Evolutionary conservation across 192 early-diverging fungal species (phyloP).

Genomic region (Backusella liffmaniae): DNA sequence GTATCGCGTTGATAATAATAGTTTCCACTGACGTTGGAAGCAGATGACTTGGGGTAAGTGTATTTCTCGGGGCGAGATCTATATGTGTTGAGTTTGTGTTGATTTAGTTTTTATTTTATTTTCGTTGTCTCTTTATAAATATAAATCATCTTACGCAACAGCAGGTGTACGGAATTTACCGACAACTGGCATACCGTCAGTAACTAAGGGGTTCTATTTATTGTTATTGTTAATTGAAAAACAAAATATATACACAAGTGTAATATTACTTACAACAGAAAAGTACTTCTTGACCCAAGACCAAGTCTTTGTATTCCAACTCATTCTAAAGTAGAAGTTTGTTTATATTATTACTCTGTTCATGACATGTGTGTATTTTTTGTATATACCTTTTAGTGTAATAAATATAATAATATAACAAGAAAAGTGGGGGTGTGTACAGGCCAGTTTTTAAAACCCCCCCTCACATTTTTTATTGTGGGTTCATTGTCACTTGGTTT

Average conservation of each 20-base stretch:
- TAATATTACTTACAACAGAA: slow-evolving; percentile 38
- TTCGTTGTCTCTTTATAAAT: too few species aligned
- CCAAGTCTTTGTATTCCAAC: slow-evolving; percentile 41
- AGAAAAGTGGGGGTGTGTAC: not conserved
- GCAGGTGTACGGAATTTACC: slow-evolving; percentile 70
- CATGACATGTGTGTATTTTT: not conserved
- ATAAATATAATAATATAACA: slow-evolving; percentile 7
- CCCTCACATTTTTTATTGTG: not conserved
- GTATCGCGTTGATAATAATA: slow-evolving; percentile 90
- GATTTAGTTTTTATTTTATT: not conserved
- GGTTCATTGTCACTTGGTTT: not conserved
- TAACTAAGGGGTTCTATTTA: slow-evolving; percentile 57
- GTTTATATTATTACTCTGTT: not conserved
- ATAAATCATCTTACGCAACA: slow-evolving; percentile 45
- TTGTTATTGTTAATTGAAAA: not conserved
- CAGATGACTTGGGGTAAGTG: slow-evolving; percentile 50
- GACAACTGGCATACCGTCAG: slow-evolving; percentile 64
- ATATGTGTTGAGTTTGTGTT: not conserved
- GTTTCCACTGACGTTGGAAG: slow-evolving; percentile 76
- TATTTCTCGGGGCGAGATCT: slow-evolving; percentile 54
- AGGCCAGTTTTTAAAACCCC: not conserved
- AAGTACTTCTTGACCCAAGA: slow-evolving; percentile 45
- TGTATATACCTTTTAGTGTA: not conserved
- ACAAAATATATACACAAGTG: not conserved
- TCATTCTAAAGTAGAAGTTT: not conserved